Evolutionary conservation across 2,329 filamentous ascomycete species (phyloP).

Genomic region (Onygenales sp.): DNA sequence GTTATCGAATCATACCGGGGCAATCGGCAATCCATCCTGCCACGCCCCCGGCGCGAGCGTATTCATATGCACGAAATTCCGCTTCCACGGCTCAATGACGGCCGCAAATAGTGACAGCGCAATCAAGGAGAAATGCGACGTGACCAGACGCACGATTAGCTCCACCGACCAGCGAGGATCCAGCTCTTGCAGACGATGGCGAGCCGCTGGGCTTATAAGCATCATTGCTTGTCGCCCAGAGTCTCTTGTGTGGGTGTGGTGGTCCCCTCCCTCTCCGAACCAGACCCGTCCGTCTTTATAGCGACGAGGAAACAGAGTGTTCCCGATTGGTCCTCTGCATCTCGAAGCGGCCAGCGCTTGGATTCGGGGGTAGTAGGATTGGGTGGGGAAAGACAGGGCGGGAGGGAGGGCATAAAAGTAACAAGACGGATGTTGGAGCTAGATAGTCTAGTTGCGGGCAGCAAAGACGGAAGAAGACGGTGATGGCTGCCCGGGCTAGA

Average conservation of each 20-base stretch:
- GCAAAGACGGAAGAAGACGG: no score
- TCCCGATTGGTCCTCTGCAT: neutral
- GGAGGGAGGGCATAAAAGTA: no score
- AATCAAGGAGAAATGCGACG: constrained; percentile 15
- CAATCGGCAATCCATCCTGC: constrained; percentile 23
- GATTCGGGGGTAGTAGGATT: no score
- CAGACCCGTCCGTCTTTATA: neutral
- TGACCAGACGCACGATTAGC: constrained; percentile 14
- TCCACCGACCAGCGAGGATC: constrained; percentile 9
- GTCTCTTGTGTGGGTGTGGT: no score
- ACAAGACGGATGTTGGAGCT: no score
- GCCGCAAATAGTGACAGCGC: constrained; percentile 19
- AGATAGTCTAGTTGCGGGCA: no score
- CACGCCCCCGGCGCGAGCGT: constrained; percentile 19
- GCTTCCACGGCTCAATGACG: constrained; percentile 19
- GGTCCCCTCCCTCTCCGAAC: no score
- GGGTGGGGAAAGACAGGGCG: no score
- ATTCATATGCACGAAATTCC: constrained; percentile 18
- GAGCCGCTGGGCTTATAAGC: neutral
- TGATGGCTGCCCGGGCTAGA: neutral
- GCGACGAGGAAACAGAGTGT: neutral
- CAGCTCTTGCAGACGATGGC: constrained; percentile 1
- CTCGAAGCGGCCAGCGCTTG: neutral
- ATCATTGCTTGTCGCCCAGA: no score
- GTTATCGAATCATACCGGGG: constrained; percentile 12